Base-by-base conservation (phyloP, 495 filamentous ascomycete species). In the Neurospora sp. region DNA sequence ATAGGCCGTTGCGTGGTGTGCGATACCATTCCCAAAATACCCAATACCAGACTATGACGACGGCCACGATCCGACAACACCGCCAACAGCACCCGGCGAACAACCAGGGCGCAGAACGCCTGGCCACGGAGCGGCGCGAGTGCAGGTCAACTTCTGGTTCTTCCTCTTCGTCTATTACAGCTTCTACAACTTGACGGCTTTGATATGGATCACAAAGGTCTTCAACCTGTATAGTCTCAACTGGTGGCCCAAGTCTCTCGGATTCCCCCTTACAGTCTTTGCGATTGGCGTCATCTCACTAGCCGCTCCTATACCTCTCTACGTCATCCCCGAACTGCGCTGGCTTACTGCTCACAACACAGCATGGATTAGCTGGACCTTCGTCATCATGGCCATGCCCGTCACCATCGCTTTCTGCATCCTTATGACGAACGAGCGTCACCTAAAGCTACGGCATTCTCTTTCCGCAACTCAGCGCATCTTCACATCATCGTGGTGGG, bases 161-260 rank as follows among this genome's bases (percentile, higher is more conserved):
- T 91, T 90, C 79, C 82, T 91, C 4, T 85, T 88, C 20, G 84
- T 90, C 48, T 91, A 90, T 81, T 91, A 91, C 78, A 87, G 87
- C 35, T 88, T 89, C 77, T 91, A 91, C 79, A 89, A 88, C 76
- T 77, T 90, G 35, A 88, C 87, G 8, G 89, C 87, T 5, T 79
- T 91, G 74, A 85, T 90, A 39, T 91, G 89, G 89, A 89, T 91
- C 69, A 91, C 89, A 59, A 91, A 91, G 74, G 83, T 91, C 2
- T 91, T 91, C 78, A 91, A 91, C 78, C 81, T 91, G 35, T 91
- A 91, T 79, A 88, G 86, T 59, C 81, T 91, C 39, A 89, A 89
- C 79, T 89, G 87, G 87, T 90, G 89, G 89, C 89, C 89, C 9
- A 80, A 84, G 39, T 84, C 85, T 38, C 81, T 90, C 10, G 89